Conservation (phyloP, 2,329 filamentous ascomycete genomes). For the Cladosporium halotolerans region DNA sequence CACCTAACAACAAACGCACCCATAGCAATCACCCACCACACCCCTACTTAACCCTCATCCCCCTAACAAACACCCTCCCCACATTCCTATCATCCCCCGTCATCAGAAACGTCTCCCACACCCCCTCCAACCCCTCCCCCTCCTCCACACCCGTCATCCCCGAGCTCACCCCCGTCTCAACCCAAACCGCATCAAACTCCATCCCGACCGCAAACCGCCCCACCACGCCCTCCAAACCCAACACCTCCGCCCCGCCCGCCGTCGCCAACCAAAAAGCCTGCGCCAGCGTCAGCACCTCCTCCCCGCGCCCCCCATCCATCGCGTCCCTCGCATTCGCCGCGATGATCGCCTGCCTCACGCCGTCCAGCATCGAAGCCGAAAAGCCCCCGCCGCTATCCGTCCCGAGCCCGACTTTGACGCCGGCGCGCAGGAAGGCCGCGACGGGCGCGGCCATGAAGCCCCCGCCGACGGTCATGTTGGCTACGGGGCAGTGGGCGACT, state of each 20-base stretch:
- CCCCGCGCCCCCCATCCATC: conserved; percentile 46
- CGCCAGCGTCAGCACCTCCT: conserved; percentile 25
- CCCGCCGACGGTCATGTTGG: conserved; percentile 62
- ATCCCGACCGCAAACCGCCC: conserved; percentile 53
- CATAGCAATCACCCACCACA: too few relatives aligned
- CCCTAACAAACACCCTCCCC: not conserved
- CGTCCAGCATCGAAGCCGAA: conserved; percentile 53
- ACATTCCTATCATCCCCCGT: conserved; percentile 5
- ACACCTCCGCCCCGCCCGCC: conserved; percentile 54
- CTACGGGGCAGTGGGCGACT: conserved; percentile 58
- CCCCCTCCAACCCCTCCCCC: not conserved
- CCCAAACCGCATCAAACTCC: conserved; percentile 52
- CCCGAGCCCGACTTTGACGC: conserved; percentile 60
- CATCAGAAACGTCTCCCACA: conserved; percentile 5
- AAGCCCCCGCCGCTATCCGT: conserved; percentile 61
- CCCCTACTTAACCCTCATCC: not conserved
- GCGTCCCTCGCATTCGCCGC: conserved; percentile 26
- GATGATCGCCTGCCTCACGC: conserved; percentile 38
- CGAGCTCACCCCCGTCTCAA: not conserved
- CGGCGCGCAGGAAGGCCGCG: conserved; percentile 50
- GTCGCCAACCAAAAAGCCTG: conserved; percentile 53
- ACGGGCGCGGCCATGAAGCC: conserved; percentile 41
- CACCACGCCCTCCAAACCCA: conserved; percentile 47
- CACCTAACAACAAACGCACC: too few relatives aligned
- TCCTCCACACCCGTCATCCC: not conserved